A percentile compares a stretch with the other conserved stretches of the same genome.
phyloP scores from a whole-genome alignment of 2,329 filamentous ascomycete genomes.

The Talaromyces sp. region DNA sequence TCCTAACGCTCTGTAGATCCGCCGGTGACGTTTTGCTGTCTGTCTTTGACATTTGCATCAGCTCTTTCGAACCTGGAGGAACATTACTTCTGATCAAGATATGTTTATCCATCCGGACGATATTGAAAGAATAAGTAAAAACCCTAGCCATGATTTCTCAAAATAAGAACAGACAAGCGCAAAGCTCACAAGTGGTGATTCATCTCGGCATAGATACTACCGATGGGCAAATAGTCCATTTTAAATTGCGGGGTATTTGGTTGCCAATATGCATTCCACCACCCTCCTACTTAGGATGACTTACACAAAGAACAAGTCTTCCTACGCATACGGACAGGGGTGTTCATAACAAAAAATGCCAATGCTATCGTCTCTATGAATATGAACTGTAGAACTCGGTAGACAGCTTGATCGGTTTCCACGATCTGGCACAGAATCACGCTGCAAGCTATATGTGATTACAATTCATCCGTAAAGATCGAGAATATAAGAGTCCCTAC shows the following conservation, averaged over 20 bases:
- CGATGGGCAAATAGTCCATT: neutral
- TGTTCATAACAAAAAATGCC: neutral
- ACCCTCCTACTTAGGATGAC: neutral
- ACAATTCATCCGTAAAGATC: neutral
- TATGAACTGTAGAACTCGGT: no score
- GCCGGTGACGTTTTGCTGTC: neutral
- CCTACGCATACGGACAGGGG: no score
- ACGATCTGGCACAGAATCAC: neutral
- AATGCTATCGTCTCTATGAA: no score
- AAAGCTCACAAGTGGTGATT: neutral
- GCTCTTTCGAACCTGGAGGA: no score
- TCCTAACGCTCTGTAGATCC: neutral
- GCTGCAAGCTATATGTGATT: neutral
- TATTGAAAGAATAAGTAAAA: neutral
- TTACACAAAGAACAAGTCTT: neutral
- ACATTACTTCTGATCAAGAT: neutral
- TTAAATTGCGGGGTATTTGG: neutral
- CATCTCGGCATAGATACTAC: neutral
- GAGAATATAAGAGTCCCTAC: neutral
- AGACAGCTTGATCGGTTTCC: no score
- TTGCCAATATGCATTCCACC: neutral
- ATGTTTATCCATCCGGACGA: neutral
- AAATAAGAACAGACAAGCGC: neutral
- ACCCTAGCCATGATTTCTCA: neutral
- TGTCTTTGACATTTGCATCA: neutral